Base-by-base conservation (phyloP, 768 basidiomycete species). In the Cyclocybe aegerita region DNA sequence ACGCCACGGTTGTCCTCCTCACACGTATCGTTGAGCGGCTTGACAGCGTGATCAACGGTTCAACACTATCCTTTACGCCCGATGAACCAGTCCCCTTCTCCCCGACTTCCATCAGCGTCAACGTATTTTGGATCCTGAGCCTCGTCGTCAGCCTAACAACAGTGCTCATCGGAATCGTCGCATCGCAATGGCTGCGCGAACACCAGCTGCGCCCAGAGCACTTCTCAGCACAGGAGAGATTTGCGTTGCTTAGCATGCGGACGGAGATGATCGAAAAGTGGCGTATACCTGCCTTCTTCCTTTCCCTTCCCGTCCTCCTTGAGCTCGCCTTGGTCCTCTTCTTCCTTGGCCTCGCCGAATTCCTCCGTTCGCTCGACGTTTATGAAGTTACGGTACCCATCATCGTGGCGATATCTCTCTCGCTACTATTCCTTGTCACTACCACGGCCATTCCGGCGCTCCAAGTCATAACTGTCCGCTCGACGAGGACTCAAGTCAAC, bases 321-420 rank as follows among this genome's bases (percentile, higher is more conserved):
- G 59, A 66, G 35, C 10, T 55, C 7, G 55, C 63, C 7, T 43
- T 67, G 9, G 51, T 61, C 6, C 54, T 65, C 8, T 67, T 67
- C 42, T 60, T 65, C 31, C 50, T 55, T 10, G 64, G 63, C 7
- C 44, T 65, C 23, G 41, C 65, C 29, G 55, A 59, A 15, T 51
- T 64, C 4, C 54, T 65, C 10, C 60, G 57, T 54, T 39, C 53
- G 5, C 38, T 64, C 12, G 43, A 33, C 9, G 57, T 55, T 48
- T 43, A 41, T 8, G 38, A 50, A 3, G 55, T 67, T n/a, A 60
- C 61, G 2, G 33, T 51, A 11, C 41, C 55, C n/a, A 52, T 57
- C 9, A 52, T 47, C 4, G 37, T 49, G 17, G 50, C 54, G 32
- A 48, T 61, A 33, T 54, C 50, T 4, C 16, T 48, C 9, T 48